Evolutionary conservation across 805 yeast genomes (phyloP), one percentile per base, ranked within the genome.

Genomic region (Komagataella populi): DNA sequence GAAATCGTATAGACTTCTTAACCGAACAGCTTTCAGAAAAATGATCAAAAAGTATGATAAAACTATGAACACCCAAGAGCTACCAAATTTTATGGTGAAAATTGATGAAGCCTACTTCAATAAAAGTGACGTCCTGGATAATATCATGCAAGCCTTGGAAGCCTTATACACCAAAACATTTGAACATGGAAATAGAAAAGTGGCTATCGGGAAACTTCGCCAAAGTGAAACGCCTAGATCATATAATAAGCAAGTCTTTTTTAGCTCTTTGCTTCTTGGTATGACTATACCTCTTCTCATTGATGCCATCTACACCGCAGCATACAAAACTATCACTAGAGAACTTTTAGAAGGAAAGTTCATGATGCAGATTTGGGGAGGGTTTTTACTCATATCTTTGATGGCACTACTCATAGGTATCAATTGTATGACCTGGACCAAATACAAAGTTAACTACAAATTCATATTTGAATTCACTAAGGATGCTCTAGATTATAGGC

Each of bases 31-130:
- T 0, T 80, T 90, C 59, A 76, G 96, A 50, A 93, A 93, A 60
- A 81, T 93, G 59, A 73, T 88, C 53, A 93, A 93, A 62, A 93
- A 93, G 64, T 90, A 80, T 62, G 99, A 93, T 66, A 93, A 93
- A 60, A 73, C 83, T 4, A 73, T 82, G 2, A 62, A 69, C 10
- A 69, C 77, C 7, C 57, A 69, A 1, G 56, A 74, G 3, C 69
- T 78, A 10, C 63, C 68, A 0, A 55, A 62, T 2, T 87, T 80
- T 60, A 73, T 83, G 80, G 71, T 70, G 18, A 77, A 76, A 51
- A 74, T 86, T 6, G 80, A 81, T 54, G 57, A 61, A 3, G 64
- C 81, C n/a, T 73, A 80, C 57, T 83, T 85, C 61, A 73, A 76
- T 30, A 71, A 80, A 5, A 80, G 87, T 55, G 86, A 80, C 52